Base-by-base conservation (phyloP, 2,329 filamentous ascomycete genomes). In the Zelopaecilomyces penicillatus region DNA sequence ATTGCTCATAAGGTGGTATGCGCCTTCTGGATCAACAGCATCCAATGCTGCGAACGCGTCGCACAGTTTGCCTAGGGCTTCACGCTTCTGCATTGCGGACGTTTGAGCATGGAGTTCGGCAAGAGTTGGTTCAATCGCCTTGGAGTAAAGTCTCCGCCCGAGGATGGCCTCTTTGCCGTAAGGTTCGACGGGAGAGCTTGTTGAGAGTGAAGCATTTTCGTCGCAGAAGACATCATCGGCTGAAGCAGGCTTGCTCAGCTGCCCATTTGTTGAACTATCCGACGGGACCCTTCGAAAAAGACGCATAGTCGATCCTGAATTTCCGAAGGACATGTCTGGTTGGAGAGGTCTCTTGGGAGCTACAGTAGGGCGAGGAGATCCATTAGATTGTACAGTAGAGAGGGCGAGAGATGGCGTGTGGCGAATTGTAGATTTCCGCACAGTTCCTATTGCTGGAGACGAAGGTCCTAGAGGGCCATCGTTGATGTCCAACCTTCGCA, bases 311-410 rank as follows among this genome's bases (percentile, higher is more conserved):
- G 91, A 96, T 2, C 87, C 87, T 6, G 83, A 85, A 64, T 97
- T 97, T 42, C 91, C 93, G 65, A 94, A 97, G 5, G 85, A 94
- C 72, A 95, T 83, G 57, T 97, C 88, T 2, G 93, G 77, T 44
- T 89, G 88, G 2, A 96, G 74, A 0, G 91, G 90, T 52, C 87
- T 83, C 64, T 87, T 89, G 1, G 78, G 64, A 2, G 72, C 73
- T 45, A 67, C 44, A 11, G 68, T 61, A 31, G 64, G 52, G 51
- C 66, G 58, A 46, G 71, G 62, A 31, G 75, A 75, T 12, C 69
- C 68, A 45, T 59, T 67, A 35, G 63, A 52, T 12, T 57, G 59
- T 37, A 59, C 54, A 3, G 62, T 58, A 12, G 56, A 54, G 29
- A 54, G 54, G 5, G 66, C 64, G 10, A 68, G 58, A 1, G 75